These are phyloP conservation scores for Coemansia sp. DNA, from an alignment of 192 early-diverging fungal species.

Conservation along the genomic window DNA sequence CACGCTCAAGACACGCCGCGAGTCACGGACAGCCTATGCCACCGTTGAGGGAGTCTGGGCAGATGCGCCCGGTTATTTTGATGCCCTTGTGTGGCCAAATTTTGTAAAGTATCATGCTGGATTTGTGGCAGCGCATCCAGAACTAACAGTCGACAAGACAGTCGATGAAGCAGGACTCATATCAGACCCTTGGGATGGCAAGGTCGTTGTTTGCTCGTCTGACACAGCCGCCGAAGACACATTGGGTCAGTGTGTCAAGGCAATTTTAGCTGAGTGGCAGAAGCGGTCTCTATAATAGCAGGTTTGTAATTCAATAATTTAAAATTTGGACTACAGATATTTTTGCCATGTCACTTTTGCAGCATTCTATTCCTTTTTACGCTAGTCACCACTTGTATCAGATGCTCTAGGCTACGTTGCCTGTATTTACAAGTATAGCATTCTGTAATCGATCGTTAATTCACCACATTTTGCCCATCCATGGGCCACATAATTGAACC, in stretches of 20 bases:
- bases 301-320: too few species aligned
- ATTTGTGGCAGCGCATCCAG: conserved; percentile 24
- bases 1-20: conserved; percentile 66
- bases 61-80: conserved; percentile 80
- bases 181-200: neutral
- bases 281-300: neutral
- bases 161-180: neutral
- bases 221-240: conserved; percentile 24
- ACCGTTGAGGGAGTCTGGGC: conserved; percentile 80
- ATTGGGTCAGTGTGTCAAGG: conserved; percentile 18
- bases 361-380: too few species aligned
- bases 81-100: conserved; percentile 77
- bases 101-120: conserved; percentile 51
- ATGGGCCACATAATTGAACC: conserved; percentile 93
- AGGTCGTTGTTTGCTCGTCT: conserved; percentile 41
- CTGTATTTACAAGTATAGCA: too few species aligned
- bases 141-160: neutral
- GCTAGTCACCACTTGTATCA: too few species aligned
- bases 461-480: conserved; percentile 90
- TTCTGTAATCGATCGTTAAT: conserved; percentile 88
- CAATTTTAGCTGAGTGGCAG: conserved; percentile 23
- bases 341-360: too few species aligned
- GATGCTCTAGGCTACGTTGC: too few species aligned
- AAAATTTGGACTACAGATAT: too few species aligned
- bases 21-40: conserved; percentile 66